Evolutionary conservation across 495 filamentous ascomycete genomes (phyloP).

Genomic region (Xylaria longipes): DNA sequence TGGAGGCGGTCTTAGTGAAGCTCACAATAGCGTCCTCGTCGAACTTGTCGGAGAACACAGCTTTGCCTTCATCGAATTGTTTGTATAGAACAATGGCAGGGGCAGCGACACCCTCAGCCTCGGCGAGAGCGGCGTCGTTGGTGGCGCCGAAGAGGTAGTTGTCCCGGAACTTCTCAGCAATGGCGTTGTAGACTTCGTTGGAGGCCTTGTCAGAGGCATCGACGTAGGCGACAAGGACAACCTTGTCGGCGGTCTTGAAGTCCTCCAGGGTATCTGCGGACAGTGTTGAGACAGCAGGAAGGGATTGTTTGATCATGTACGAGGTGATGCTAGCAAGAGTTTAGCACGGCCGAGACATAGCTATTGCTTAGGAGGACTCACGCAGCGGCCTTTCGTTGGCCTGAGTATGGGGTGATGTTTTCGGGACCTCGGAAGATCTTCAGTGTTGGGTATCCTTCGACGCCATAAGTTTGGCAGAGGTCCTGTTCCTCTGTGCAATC

Average conservation of each 20-base stretch:
- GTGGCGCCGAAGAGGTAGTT: conserved; percentile 90
- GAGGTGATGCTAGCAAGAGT: conserved; percentile 77
- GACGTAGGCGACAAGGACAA: conserved; percentile 90
- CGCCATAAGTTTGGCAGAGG: conserved; percentile 85
- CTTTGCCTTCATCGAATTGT: conserved; percentile 96
- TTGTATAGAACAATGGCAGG: conserved; percentile 96
- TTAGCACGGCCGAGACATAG: conserved; percentile 37
- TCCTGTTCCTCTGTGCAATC: conserved; percentile 96
- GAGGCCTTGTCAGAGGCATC: conserved; percentile 82
- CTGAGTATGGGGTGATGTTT: conserved; percentile 80
- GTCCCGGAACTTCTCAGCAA: conserved; percentile 86
- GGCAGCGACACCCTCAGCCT: conserved; percentile 85
- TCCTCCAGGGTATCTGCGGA: conserved; percentile 83
- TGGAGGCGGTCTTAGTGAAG: conserved; percentile 85
- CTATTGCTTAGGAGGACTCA: conserved; percentile 54
- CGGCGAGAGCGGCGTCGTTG: conserved; percentile 80
- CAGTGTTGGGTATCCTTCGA: conserved; percentile 96
- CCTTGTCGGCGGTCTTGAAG: conserved; percentile 98
- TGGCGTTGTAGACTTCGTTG: conserved; percentile 76
- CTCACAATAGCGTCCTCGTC: conserved; percentile 74
- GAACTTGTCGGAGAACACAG: conserved; percentile 79
- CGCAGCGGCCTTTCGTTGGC: conserved; percentile 89
- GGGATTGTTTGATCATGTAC: conserved; percentile 98
- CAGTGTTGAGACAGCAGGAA: conserved; percentile 87
- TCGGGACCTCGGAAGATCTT: conserved; percentile 98